Conservation (phyloP, 2,329 filamentous ascomycete species). For the Pseudopyrenochaeta lycopersici region DNA sequence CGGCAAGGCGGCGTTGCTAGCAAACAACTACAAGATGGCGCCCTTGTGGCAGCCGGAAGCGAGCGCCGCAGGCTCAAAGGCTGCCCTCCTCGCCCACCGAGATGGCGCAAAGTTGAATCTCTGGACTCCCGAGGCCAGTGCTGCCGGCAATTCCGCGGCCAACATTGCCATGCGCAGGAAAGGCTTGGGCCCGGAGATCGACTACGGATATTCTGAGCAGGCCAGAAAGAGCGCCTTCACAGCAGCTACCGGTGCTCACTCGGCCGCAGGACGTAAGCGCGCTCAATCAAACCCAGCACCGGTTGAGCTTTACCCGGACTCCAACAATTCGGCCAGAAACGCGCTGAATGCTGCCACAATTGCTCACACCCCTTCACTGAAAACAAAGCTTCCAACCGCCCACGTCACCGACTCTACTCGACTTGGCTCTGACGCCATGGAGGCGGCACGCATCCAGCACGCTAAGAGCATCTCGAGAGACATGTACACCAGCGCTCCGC, state of each 20-base stretch:
- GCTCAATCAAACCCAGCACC: slow-evolving; percentile 67
- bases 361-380: slow-evolving; percentile 63
- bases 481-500: slow-evolving; percentile 81
- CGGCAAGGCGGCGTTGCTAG: slow-evolving; percentile 66
- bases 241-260: slow-evolving; percentile 81
- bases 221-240: slow-evolving; percentile 72
- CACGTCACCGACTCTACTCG: slow-evolving; percentile 42
- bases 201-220: slow-evolving; percentile 59
- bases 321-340: slow-evolving; percentile 69
- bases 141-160: slow-evolving; percentile 73
- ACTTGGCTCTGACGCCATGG: slow-evolving; percentile 60
- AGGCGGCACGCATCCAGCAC: slow-evolving; percentile 70
- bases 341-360: slow-evolving; percentile 77
- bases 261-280: slow-evolving; percentile 63
- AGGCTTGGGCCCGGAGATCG: slow-evolving; percentile 54
- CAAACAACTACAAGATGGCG: slow-evolving; percentile 68
- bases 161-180: slow-evolving; percentile 70
- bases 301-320: slow-evolving; percentile 62
- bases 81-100: slow-evolving; percentile 72
- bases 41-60: slow-evolving; percentile 71
- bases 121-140: slow-evolving; percentile 60
- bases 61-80: slow-evolving; percentile 74
- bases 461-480: slow-evolving; percentile 74
- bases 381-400: slow-evolving; percentile 24
- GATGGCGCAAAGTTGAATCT: slow-evolving; percentile 62